These are phyloP conservation scores for Boletus huronensis DNA, from an alignment of 768 basidiomycete species.

Conservation along the genomic window DNA sequence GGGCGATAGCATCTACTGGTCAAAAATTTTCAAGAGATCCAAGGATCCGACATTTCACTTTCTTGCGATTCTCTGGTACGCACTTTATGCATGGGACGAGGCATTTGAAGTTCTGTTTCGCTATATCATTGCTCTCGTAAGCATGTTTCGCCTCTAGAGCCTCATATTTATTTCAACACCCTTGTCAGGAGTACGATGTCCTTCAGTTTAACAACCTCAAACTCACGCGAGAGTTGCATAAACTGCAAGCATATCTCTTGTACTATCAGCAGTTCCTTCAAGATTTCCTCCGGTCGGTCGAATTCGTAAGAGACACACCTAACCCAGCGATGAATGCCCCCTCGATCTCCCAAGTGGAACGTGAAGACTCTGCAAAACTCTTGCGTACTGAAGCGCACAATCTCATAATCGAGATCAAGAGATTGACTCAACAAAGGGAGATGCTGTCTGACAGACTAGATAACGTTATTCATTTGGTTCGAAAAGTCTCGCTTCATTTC, in stretches of 20 bases:
- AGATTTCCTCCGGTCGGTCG: slow-evolving; percentile 50
- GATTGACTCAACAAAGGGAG: slow-evolving; percentile 35
- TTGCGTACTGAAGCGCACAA: slow-evolving; percentile 41
- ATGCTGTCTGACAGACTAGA: slow-evolving; percentile 22
- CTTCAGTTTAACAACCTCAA: slow-evolving; percentile 41
- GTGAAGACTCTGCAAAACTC: slow-evolving; percentile 26
- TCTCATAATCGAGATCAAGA: slow-evolving; percentile 46
- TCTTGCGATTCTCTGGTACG: slow-evolving; percentile 51
- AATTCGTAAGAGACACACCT: slow-evolving; percentile 46
- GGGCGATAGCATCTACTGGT: slow-evolving; percentile 36
- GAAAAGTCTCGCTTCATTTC: not conserved
- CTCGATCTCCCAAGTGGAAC: slow-evolving; percentile 14
- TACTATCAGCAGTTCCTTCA: slow-evolving; percentile 52
- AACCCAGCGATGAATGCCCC: slow-evolving; percentile 45
- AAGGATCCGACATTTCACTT: slow-evolving; percentile 34
- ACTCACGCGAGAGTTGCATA: slow-evolving; percentile 51
- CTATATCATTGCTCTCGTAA: slow-evolving; percentile 50
- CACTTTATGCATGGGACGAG: slow-evolving; percentile 62
- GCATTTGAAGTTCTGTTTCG: slow-evolving; percentile 46
- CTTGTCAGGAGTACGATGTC: slow-evolving; percentile 42
- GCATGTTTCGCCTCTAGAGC: not conserved
- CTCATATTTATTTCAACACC: not conserved
- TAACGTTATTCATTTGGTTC: slow-evolving; percentile 26
- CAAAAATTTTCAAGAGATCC: slow-evolving; percentile 25
- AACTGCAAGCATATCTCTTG: slow-evolving; percentile 51